A percentile compares a stretch with the other conserved stretches of the same genome.
These are phyloP conservation scores for Neonectria magnoliae DNA, from an alignment of 2,329 filamentous ascomycete species.

Conservation along the genomic window DNA sequence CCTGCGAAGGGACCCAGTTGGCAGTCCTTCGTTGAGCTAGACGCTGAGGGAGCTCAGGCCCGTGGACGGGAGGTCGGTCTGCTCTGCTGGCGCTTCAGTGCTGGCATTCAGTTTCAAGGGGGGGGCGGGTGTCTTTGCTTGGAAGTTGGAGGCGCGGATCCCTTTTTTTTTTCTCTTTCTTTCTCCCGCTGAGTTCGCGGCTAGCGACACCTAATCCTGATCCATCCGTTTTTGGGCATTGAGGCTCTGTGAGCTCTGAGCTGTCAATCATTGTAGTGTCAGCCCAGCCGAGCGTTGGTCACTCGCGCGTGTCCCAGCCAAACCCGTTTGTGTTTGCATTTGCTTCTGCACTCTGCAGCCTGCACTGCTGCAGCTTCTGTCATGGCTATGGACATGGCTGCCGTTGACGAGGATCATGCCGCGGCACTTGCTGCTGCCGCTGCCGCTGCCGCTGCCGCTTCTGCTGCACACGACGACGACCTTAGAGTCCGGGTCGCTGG, in stretches of 20 bases:
- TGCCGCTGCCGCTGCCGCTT: conserved; percentile 33
- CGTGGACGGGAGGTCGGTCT: conserved; percentile 1
- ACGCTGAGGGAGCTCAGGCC: conserved; percentile 11
- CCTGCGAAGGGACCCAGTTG: not conserved
- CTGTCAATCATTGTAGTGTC: conserved; percentile 12
- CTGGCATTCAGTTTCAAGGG: conserved; percentile 2
- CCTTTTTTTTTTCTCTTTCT: conserved; percentile 36
- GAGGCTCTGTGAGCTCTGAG: conserved; percentile 36
- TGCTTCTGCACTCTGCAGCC: conserved; percentile 19
- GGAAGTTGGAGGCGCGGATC: conserved; percentile 28
- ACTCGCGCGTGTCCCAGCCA: conserved; percentile 6
- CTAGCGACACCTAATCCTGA: conserved; percentile 30
- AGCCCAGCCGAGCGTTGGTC: not conserved
- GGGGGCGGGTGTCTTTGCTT: conserved; percentile 8
- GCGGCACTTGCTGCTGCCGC: conserved; percentile 38
- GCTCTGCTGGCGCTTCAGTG: conserved; percentile 6
- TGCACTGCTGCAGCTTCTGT: conserved; percentile 11
- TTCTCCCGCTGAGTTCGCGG: conserved; percentile 29
- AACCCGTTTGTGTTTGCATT: conserved; percentile 18
- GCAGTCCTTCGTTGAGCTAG: not conserved
- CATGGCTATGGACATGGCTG: conserved; percentile 37
- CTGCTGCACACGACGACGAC: conserved; percentile 32
- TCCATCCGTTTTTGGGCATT: conserved; percentile 24
- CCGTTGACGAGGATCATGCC: conserved; percentile 42
- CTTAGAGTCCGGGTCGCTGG: conserved; percentile 12